Percentiles rank a stretch among this genome's conserved stretches.
Conservation (phyloP, 345 rosid genomes). For the Stellera chamaejasme region DNA sequence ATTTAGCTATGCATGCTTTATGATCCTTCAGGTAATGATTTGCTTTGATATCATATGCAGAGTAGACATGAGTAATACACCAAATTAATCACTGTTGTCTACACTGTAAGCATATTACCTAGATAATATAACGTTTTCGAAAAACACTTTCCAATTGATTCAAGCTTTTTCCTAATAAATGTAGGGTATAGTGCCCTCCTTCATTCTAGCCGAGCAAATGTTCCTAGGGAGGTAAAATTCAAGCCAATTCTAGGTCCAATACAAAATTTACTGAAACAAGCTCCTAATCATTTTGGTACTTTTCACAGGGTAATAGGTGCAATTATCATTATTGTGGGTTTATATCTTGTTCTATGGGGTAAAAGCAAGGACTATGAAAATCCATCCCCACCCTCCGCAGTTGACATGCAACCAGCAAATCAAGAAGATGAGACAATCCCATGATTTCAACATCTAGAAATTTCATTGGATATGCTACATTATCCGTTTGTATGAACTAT, state of each 20-base stretch:
- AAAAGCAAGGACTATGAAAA: constrained; percentile 55
- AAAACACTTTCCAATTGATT: neutral
- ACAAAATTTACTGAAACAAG: neutral
- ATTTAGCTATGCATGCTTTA: constrained; percentile 67
- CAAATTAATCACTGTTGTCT: constrained; percentile 51
- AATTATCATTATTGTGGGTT: constrained; percentile 55
- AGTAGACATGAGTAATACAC: constrained; percentile 15
- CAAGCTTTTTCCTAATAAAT: constrained; percentile 4
- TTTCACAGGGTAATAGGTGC: constrained; percentile 76
- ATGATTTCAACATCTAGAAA: too few relatives aligned
- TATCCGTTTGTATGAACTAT: too few relatives aligned
- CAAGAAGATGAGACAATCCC: too few relatives aligned
- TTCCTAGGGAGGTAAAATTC: constrained; percentile 71
- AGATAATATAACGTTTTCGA: too few relatives aligned
- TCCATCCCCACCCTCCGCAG: constrained; percentile 3
- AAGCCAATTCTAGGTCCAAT: neutral
- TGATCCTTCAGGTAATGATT: constrained; percentile 56
- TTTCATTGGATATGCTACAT: too few relatives aligned
- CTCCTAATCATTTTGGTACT: neutral
- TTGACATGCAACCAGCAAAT: constrained; percentile 12
- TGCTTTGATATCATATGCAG: neutral
- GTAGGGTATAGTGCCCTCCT: constrained; percentile 71
- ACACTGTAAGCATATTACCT: constrained; percentile 45
- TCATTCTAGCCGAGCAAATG: constrained; percentile 76
- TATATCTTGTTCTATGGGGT: constrained; percentile 84